A percentile compares a stretch with the other conserved stretches of the same genome.
phyloP scores from a whole-genome alignment of 73 alveolate genomes.

The Paramecium pentaurelia region DNA sequence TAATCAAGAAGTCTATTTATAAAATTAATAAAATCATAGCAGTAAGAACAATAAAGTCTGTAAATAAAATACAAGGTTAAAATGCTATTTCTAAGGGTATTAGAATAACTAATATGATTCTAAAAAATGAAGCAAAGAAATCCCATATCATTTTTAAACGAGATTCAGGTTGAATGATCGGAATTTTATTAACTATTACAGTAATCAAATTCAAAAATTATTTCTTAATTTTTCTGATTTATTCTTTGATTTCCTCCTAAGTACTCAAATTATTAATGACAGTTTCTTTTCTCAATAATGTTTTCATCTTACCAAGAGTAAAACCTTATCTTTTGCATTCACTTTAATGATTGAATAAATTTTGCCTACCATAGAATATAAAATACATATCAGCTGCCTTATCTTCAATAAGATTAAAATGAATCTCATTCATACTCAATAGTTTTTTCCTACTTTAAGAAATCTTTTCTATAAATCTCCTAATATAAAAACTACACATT shows the following conservation, averaged over 20 bases:
- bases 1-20: background rate
- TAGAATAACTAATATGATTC: background rate
- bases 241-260: background rate
- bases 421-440: background rate
- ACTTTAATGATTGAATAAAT: background rate
- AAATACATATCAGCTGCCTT: conserved; percentile 15
- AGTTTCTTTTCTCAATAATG: background rate
- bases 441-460: background rate
- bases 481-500: background rate
- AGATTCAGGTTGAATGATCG: conserved; percentile 24
- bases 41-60: background rate
- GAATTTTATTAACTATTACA: background rate
- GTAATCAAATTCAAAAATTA: background rate
- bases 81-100: background rate
- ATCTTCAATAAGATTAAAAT: background rate
- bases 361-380: background rate
- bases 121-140: background rate
- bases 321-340: background rate
- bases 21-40: background rate
- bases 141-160: conserved; percentile 11
- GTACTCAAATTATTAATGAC: background rate
- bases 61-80: background rate
- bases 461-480: background rate
- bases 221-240: background rate
- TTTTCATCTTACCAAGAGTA: background rate